Evolutionary conservation across 495 filamentous ascomycete genomes (phyloP).

Genomic region (Pseudomonodictys pantanalensis): DNA sequence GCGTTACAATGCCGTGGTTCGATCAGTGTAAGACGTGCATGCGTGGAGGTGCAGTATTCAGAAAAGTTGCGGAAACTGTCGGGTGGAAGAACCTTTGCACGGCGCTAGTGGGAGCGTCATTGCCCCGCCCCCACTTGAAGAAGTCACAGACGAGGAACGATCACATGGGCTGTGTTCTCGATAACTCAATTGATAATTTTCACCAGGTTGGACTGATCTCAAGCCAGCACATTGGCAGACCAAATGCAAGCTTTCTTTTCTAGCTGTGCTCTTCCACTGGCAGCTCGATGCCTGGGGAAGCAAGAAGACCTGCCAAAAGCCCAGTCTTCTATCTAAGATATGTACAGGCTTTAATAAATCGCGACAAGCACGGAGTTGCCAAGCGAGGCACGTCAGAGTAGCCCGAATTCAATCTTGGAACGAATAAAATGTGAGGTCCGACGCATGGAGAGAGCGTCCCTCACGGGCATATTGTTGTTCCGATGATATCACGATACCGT

Average conservation of each 20-base stretch:
- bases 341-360: constrained; percentile 29
- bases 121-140: background rate
- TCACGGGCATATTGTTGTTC: constrained; percentile 31
- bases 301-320: no score
- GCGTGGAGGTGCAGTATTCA: background rate
- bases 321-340: no score
- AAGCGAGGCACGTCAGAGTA: constrained; percentile 33
- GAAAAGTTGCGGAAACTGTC: background rate
- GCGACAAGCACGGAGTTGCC: constrained; percentile 18
- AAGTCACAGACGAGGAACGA: no score
- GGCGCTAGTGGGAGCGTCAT: background rate
- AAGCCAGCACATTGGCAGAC: no score
- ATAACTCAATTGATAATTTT: no score
- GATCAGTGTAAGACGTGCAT: background rate
- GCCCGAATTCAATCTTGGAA: constrained; percentile 32
- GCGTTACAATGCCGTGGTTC: no score
- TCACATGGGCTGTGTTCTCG: no score
- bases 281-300: no score
- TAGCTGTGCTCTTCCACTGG: no score
- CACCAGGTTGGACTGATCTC: no score
- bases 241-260: no score
- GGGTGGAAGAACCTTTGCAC: background rate
- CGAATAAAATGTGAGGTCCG: constrained; percentile 29
- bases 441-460: constrained; percentile 31
- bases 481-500: constrained; percentile 1